Evolutionary conservation across 192 early-diverging fungal species (phyloP).

Genomic region (Dimargaris xerosporica): DNA sequence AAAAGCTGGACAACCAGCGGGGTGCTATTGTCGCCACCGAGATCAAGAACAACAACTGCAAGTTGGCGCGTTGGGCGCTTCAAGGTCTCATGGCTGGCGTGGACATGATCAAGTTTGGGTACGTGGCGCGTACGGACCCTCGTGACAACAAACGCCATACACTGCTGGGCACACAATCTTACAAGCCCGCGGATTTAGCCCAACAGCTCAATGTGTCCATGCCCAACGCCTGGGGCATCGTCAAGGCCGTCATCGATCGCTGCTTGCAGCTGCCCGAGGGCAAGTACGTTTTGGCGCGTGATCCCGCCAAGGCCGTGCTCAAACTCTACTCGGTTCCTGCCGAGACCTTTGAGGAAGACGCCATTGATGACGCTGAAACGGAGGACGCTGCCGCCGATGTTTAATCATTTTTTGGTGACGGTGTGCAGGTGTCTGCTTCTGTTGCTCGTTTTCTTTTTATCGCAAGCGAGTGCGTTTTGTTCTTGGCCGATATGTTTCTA

Average conservation of each 20-base stretch:
- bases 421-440: too few relatives aligned
- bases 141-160: slow-evolving; percentile 68
- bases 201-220: slow-evolving; percentile 73
- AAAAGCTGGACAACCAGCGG: slow-evolving; percentile 85
- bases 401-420: too few relatives aligned
- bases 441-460: too few relatives aligned
- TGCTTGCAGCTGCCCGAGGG: slow-evolving; percentile 79
- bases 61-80: slow-evolving; percentile 89
- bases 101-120: slow-evolving; percentile 81
- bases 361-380: slow-evolving; percentile 27
- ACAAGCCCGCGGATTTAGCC: slow-evolving; percentile 83
- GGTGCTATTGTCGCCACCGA: slow-evolving; percentile 94
- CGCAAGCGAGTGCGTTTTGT: too few relatives aligned
- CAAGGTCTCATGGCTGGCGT: slow-evolving; percentile 80
- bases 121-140: slow-evolving; percentile 57
- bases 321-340: slow-evolving; percentile 65
- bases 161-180: slow-evolving; percentile 67
- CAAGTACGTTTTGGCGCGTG: slow-evolving; percentile 87
- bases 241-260: slow-evolving; percentile 83
- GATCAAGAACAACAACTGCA: slow-evolving; percentile 94
- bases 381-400: slow-evolving; percentile 16
- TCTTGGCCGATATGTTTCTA: too few relatives aligned
- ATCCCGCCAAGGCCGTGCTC: slow-evolving; percentile 88
- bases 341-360: slow-evolving; percentile 45
- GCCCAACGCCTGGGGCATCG: slow-evolving; percentile 88